Evolutionary conservation across 176 grass and related monocot species (phyloP).

Genomic region (Neostapfia colusana): DNA sequence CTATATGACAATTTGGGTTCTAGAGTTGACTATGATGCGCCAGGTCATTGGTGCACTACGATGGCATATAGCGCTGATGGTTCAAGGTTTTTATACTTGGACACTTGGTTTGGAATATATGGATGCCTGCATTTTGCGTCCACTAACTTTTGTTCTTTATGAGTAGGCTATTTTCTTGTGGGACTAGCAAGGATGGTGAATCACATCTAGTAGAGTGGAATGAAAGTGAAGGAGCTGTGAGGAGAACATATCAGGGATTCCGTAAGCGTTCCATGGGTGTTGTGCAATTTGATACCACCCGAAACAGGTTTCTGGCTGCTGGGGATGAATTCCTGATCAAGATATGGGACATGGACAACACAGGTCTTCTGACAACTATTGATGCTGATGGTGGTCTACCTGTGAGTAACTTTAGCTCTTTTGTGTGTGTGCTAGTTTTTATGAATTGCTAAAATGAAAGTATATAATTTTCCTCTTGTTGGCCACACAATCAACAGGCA

Average conservation of each 20-base stretch:
- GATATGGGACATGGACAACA: slow-evolving; percentile 99
- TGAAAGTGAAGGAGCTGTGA: slow-evolving; percentile 96
- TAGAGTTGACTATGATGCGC: slow-evolving; percentile 99
- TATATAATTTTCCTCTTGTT: slow-evolving; percentile 20
- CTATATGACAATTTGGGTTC: slow-evolving; percentile 97
- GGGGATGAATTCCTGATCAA: slow-evolving; percentile 97
- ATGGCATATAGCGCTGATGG: slow-evolving; percentile 99
- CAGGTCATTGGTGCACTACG: slow-evolving; percentile 98
- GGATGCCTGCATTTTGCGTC: slow-evolving; percentile 12
- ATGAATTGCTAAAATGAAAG: slow-evolving; percentile 17
- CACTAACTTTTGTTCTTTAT: slow-evolving; percentile 11
- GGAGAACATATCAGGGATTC: slow-evolving; percentile 96
- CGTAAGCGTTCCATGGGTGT: slow-evolving; percentile 87
- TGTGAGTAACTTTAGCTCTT: slow-evolving; percentile 44
- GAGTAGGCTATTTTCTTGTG: slow-evolving; percentile 93
- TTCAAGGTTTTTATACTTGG: slow-evolving; percentile 64
- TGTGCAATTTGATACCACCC: slow-evolving; percentile 96
- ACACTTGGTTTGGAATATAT: slow-evolving; percentile 29
- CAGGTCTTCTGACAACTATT: slow-evolving; percentile 81
- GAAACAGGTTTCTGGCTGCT: slow-evolving; percentile 86
- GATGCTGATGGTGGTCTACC: slow-evolving; percentile 91
- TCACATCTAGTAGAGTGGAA: slow-evolving; percentile 98
- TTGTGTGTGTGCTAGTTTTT: slow-evolving; percentile 8
- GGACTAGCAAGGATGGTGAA: slow-evolving; percentile 99
- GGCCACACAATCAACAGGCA: slow-evolving; percentile 50